phyloP scores from a whole-genome alignment of 2,329 filamentous ascomycete genomes.

The Xylariomycetidae sp. region DNA sequence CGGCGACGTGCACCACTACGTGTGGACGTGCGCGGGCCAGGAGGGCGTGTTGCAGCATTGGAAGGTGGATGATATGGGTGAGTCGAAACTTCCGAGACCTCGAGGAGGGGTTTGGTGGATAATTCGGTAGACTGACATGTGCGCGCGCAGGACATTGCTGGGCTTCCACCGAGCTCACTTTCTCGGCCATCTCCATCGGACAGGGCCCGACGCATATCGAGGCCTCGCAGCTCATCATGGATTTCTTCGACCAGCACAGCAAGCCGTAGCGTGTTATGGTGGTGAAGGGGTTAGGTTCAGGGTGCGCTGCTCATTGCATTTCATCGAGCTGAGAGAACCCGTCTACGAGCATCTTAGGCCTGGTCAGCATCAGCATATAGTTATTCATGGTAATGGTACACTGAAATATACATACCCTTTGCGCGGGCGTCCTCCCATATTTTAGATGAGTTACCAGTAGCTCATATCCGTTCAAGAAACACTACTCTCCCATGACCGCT shows the following conservation, averaged over 20 bases:
- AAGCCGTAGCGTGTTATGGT: conserved; percentile 12
- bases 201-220: conserved; percentile 36
- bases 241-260: conserved; percentile 36
- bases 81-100: conserved; percentile 6
- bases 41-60: conserved; percentile 36
- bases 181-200: conserved; percentile 34
- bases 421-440: too few species aligned
- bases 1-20: conserved; percentile 35
- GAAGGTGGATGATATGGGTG: conserved; percentile 36
- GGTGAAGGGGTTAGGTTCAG: too few species aligned
- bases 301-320: too few species aligned
- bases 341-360: too few species aligned
- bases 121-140: conserved; percentile 1
- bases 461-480: conserved; percentile 16
- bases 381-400: too few species aligned
- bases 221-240: conserved; percentile 37
- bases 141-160: conserved; percentile 35
- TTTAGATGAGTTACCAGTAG: too few species aligned
- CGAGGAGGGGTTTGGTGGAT: background rate
- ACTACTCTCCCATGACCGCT: conserved; percentile 44
- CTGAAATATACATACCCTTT: too few species aligned
- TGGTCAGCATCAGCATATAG: too few species aligned
- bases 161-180: conserved; percentile 39
- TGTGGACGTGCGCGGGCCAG: conserved; percentile 33
- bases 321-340: too few species aligned